A percentile compares a stretch with the other conserved stretches of the same genome.
Evolutionary conservation across 2,329 filamentous ascomycete species (phyloP).

Genomic region (Arachnomyces sp.): DNA sequence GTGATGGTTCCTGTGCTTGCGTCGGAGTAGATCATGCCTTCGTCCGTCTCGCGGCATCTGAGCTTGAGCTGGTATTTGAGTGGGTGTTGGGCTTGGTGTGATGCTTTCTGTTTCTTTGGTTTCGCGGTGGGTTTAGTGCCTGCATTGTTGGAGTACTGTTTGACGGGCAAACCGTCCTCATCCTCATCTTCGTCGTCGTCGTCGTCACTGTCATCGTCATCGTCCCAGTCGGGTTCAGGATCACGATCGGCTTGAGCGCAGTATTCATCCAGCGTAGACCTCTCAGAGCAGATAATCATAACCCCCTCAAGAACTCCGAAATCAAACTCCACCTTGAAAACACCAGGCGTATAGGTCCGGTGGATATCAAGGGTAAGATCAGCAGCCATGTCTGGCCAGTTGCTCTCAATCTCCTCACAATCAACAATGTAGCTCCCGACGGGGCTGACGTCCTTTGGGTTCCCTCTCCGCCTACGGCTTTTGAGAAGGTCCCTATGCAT

Average conservation of each 20-base stretch:
- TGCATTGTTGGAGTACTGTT: no score
- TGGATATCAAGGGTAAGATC: constrained; percentile 20
- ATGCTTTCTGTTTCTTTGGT: no score
- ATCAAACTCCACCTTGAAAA: constrained; percentile 24
- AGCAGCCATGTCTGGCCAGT: constrained; percentile 15
- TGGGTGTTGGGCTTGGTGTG: no score
- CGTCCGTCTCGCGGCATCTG: constrained; percentile 8
- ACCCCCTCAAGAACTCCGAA: constrained; percentile 20
- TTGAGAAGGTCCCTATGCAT: neutral
- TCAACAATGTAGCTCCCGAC: constrained; percentile 1
- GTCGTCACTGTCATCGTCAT: no score
- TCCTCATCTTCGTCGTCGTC: no score
- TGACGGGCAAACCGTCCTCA: neutral
- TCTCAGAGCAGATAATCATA: constrained; percentile 14
- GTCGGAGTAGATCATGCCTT: constrained; percentile 5
- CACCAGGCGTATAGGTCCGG: constrained; percentile 15
- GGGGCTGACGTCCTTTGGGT: neutral
- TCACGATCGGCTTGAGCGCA: constrained; percentile 13
- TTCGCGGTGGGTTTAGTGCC: no score
- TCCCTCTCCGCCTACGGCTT: neutral
- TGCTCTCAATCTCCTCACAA: neutral
- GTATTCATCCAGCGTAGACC: constrained; percentile 18
- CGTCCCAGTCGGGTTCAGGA: constrained; percentile 3
- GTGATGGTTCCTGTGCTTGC: constrained; percentile 9
- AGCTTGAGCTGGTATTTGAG: no score